phyloP scores from a whole-genome alignment of 75 land plant species.

The Cryptomeria japonica region DNA sequence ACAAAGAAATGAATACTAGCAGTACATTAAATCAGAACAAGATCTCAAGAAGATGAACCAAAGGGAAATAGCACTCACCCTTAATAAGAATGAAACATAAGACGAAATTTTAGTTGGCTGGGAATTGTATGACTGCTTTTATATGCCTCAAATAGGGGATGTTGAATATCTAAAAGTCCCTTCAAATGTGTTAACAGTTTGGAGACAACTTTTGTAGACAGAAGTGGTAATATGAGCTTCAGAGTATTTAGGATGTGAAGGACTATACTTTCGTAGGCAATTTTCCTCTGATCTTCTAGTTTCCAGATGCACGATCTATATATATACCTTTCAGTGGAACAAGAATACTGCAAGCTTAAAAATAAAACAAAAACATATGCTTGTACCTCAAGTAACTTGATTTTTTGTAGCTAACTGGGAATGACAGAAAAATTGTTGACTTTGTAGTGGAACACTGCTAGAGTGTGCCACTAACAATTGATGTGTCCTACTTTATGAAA shows the following conservation, averaged over 20 bases:
- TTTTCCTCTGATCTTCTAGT: no score
- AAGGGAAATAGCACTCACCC: neutral
- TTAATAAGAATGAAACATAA: neutral
- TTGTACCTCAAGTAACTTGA: no score
- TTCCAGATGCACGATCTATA: no score
- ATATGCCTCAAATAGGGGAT: slow-evolving; percentile 64
- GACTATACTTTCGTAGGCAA: no score
- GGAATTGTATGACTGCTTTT: neutral
- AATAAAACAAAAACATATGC: no score
- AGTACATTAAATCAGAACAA: neutral
- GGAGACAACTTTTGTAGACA: slow-evolving; percentile 51
- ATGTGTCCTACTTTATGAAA: no score
- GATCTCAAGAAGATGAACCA: neutral
- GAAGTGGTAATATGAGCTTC: slow-evolving; percentile 57
- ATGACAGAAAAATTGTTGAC: no score
- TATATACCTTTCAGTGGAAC: no score
- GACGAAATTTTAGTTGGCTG: neutral
- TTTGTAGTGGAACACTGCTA: no score
- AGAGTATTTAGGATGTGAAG: slow-evolving; percentile 67
- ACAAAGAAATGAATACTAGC: neutral
- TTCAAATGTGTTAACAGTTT: slow-evolving; percentile 51
- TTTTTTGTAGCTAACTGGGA: no score
- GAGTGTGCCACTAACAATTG: no score
- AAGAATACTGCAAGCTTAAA: no score
- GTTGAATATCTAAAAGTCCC: slow-evolving; percentile 49